Percentiles rank a stretch among this genome's conserved stretches.
Evolutionary conservation across 176 grass and related monocot genomes (phyloP).

Genomic region (Hyparrhenia diplandra): DNA sequence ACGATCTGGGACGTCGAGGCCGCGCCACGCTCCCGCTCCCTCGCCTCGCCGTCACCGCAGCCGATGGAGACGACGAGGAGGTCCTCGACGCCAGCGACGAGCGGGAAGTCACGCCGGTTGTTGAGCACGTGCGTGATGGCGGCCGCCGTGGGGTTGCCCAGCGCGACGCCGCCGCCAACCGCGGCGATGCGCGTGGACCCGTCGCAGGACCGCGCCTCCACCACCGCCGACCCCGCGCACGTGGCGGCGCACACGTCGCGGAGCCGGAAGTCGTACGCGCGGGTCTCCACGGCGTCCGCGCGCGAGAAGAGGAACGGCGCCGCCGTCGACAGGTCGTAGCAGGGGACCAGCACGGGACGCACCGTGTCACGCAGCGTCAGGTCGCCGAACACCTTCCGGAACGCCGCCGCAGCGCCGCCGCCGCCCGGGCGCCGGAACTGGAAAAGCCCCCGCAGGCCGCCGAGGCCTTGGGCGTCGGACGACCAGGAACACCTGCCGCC

Average conservation of each 20-base stretch:
- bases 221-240: slow-evolving; percentile 39
- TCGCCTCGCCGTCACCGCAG: slow-evolving; percentile 44
- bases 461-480: background rate
- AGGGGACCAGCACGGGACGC: slow-evolving; percentile 77
- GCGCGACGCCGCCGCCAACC: slow-evolving; percentile 63
- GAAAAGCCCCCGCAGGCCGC: slow-evolving; percentile 42
- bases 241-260: slow-evolving; percentile 85
- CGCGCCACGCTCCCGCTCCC: background rate
- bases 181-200: slow-evolving; percentile 62
- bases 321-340: slow-evolving; percentile 75
- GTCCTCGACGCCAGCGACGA: slow-evolving; percentile 55
- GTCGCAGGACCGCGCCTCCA: slow-evolving; percentile 62
- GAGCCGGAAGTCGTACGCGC: slow-evolving; percentile 73
- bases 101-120: slow-evolving; percentile 90
- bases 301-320: slow-evolving; percentile 85
- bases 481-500: background rate
- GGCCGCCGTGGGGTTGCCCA: slow-evolving; percentile 81
- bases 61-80: slow-evolving; percentile 86
- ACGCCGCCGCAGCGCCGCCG: background rate
- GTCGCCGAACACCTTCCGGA: slow-evolving; percentile 59
- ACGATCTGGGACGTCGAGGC: slow-evolving; percentile 46
- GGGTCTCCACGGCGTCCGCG: slow-evolving; percentile 71
- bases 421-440: slow-evolving; percentile 46
- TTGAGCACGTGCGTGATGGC: slow-evolving; percentile 99
- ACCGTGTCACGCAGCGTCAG: slow-evolving; percentile 68